Evolutionary conservation across 176 grass and related monocot species (phyloP).

Genomic region (Rhynchospora tenuis): DNA sequence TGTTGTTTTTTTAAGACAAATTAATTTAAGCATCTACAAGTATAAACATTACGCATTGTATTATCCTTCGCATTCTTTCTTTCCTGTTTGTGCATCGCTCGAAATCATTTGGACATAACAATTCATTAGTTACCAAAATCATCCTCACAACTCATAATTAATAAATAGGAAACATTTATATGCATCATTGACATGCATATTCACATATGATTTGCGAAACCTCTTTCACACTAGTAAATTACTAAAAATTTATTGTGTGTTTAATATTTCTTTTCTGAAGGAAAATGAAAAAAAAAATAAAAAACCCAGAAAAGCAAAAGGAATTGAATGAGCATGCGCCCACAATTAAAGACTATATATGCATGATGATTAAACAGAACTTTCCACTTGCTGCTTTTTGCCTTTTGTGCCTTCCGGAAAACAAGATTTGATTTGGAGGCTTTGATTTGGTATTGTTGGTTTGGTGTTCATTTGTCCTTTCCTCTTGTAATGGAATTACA

Average conservation of each 20-base stretch:
- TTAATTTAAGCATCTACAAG: not conserved
- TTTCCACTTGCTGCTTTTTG: not conserved
- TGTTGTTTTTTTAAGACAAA: not conserved
- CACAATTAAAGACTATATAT: not conserved
- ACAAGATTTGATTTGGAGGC: not conserved
- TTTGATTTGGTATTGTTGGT: not conserved
- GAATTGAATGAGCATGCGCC: not conserved
- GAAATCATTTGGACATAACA: not conserved
- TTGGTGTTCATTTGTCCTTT: not conserved
- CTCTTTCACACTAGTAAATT: too few species aligned
- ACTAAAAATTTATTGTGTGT: too few species aligned
- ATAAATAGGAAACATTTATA: too few species aligned
- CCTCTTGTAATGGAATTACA: conserved; percentile 4
- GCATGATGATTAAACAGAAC: not conserved
- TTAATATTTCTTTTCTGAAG: too few species aligned
- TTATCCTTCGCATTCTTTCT: not conserved
- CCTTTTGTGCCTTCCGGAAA: not conserved
- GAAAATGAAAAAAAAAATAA: not conserved
- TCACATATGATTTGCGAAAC: too few species aligned
- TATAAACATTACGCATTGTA: not conserved
- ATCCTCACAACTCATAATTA: too few species aligned
- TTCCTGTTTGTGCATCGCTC: not conserved
- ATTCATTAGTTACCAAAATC: too few species aligned
- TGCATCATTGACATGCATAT: too few species aligned
- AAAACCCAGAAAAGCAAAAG: not conserved